Base-by-base conservation (phyloP, 179 eudicot species). In the Drosera spatulata region DNA sequence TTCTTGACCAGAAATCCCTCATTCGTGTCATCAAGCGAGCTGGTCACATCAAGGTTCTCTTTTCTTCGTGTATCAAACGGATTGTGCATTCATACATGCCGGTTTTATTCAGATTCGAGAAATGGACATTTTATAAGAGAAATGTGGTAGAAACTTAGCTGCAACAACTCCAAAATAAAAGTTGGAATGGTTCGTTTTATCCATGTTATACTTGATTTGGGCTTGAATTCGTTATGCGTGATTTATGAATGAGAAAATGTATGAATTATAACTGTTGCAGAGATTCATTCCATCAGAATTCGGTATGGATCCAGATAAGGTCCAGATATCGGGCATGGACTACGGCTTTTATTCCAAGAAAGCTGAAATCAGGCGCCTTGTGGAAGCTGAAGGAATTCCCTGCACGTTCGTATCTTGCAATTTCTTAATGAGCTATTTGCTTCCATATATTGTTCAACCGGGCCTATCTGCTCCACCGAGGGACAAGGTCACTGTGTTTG, bases 211-310 rank as follows among this genome's bases (percentile, higher is more conserved):
- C 33, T 22, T 22, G 33, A 22, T 22, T 22, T 22, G 33, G 33
- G 33, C 33, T 22, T 22, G 33, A 22, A 22, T 22, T 22, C 33
- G 1, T 22, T 22, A 22, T 22, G 33, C 33, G 33, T 22, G 33
- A 22, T 22, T 22, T 22, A 0, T 22, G 33, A 22, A 15, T n/a
- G 37, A 3, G 33, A 51, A 12, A n/a, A 13, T 51, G 3, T n/a
- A 49, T 51, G 1, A 14, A 22, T 44, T 12, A 15, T 12, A 55
- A 41, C 5, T 41, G 42, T 47, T 63, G 51, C 83, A 91, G 97
- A 88, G 85, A 69, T 84, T 88, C 68, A 55, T 91, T 58, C 96
- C 97, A 55, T 80, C 97, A 7, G 97, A 88, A 67, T 91, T 91
- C 52, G 96, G 97, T 53, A 10, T 51, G 53, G 97, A 91, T 84